Conservation (phyloP, 805 yeast genomes). For the Candida montana region DNA sequence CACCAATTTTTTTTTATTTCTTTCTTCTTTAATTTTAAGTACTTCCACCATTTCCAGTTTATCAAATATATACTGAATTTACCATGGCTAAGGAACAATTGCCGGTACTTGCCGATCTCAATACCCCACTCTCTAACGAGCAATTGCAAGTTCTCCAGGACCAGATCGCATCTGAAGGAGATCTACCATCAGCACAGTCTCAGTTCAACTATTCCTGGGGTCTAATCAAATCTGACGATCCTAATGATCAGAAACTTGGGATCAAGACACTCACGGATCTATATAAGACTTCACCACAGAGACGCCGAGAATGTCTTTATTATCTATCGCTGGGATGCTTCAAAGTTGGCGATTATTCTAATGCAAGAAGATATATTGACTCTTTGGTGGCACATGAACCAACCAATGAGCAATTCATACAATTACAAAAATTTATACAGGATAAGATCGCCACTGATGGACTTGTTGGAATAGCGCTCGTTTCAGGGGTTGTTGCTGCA, state of each 20-base stretch:
- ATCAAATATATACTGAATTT: too few relatives aligned
- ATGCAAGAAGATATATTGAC: constrained; percentile 82
- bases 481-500: constrained; percentile 80
- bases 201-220: constrained; percentile 97
- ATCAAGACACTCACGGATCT: constrained; percentile 63
- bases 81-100: constrained; percentile 7
- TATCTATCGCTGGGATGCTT: constrained; percentile 84
- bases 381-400: constrained; percentile 77
- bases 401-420: constrained; percentile 69
- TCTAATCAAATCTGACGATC: constrained; percentile 62
- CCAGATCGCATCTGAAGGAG: constrained; percentile 78
- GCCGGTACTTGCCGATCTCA: constrained; percentile 12
- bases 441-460: constrained; percentile 85
- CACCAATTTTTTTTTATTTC: too few relatives aligned
- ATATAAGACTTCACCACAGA: constrained; percentile 70
- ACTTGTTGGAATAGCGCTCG: constrained; percentile 78
- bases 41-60: too few relatives aligned
- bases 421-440: constrained; percentile 71
- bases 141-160: constrained; percentile 71
- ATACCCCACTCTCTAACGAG: constrained; percentile 57
- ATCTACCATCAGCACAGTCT: constrained; percentile 74
- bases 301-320: constrained; percentile 86
- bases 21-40: too few relatives aligned
- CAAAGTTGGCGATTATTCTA: constrained; percentile 81
- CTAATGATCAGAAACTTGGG: constrained; percentile 70